Evolutionary conservation across 2,329 filamentous ascomycete species (phyloP), one percentile per base, ranked within the genome.

Genomic region (Beauveria rudraprayagi): DNA sequence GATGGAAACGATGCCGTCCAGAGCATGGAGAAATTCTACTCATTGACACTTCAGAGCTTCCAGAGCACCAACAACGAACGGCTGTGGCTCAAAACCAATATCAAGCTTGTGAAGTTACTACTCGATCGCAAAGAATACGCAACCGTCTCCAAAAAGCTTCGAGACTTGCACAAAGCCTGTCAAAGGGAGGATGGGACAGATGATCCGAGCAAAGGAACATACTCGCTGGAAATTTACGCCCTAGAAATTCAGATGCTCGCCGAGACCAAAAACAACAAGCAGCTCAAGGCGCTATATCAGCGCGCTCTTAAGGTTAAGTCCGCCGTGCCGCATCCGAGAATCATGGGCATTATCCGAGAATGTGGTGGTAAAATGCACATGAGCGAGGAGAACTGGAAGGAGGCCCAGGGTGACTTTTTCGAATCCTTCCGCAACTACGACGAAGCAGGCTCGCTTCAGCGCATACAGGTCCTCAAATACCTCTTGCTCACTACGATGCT

Each of bases 291-390:
- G 16, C 81, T 97, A 17, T 99, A 97, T 74, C 89, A 96, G 73
- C 88, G 90, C 63, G 94, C 94, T 5, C 83, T 99, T 55, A 89
- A 89, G 66, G 93, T 99, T 60, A 88, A 91, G 64, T 97, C 94
- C n/a, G 94, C 94, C 0, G 94, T 99, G 14, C 93, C 94, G 44
- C 94, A 99, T 76, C 94, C 94, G 62, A 96, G 96, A 77, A 96
- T 99, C 73, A 97, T 97, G 91, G 94, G 94, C 56, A 93, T 99
- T 73, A 99, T 99, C 71, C 89, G 93, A 60, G 94, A 99, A 77
- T 99, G 94, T 72, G 94, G 94, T 69, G 94, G 94, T 68, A 99
- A 99, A 80, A 99, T 99, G 94, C 92, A 97, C 78, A 97, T 99
- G 94, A 94, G 90, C 73, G 94, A 99, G 80, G 94, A 97, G 78